Conservation (phyloP, 208 protist genomes). For the Zelonia costaricensis region DNA sequence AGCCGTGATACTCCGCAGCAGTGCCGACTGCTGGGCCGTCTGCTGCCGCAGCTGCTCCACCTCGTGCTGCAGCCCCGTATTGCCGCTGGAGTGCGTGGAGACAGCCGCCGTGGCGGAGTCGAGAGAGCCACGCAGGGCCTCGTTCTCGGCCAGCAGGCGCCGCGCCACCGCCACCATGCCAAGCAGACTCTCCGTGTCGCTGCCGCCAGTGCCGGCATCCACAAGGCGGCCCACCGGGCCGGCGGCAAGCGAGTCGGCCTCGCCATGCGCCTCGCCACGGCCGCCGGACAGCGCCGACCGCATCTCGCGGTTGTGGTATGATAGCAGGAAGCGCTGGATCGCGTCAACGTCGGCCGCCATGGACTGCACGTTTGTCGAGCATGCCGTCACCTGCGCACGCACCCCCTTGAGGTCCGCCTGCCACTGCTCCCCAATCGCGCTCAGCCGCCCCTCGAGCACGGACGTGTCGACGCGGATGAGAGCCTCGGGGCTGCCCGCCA, state of each 20-base stretch:
- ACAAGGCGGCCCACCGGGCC: slow-evolving; percentile 2
- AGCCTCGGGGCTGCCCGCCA: background rate
- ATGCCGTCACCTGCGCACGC: slow-evolving; percentile 6
- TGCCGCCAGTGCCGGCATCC: background rate
- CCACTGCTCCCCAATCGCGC: slow-evolving; percentile 30
- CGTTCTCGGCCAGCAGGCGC: slow-evolving; percentile 33
- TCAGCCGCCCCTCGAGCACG: slow-evolving; percentile 46
- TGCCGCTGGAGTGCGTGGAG: slow-evolving; percentile 3
- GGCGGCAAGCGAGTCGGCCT: background rate
- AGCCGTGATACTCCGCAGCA: slow-evolving; percentile 13
- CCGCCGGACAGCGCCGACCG: slow-evolving; percentile 13
- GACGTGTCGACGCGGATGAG: slow-evolving; percentile 27
- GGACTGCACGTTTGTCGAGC: slow-evolving; percentile 10
- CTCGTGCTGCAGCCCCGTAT: slow-evolving; percentile 16
- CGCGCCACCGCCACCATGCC: slow-evolving; percentile 35
- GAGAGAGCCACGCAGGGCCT: slow-evolving; percentile 18
- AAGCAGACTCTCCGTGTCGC: slow-evolving; percentile 20
- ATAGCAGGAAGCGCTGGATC: slow-evolving; percentile 31
- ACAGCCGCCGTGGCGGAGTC: slow-evolving; percentile 10
- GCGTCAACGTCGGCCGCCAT: slow-evolving; percentile 16
- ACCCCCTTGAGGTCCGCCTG: slow-evolving; percentile 19
- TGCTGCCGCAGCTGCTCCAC: slow-evolving; percentile 21
- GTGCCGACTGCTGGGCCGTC: slow-evolving; percentile 15
- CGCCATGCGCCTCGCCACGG: background rate
- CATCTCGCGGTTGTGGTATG: slow-evolving; percentile 29